Percentiles rank a stretch among this genome's conserved stretches.
These are phyloP conservation scores for Urochloa ruziziensis DNA, from an alignment of 176 grass and related monocot genomes.

Conservation along the genomic window DNA sequence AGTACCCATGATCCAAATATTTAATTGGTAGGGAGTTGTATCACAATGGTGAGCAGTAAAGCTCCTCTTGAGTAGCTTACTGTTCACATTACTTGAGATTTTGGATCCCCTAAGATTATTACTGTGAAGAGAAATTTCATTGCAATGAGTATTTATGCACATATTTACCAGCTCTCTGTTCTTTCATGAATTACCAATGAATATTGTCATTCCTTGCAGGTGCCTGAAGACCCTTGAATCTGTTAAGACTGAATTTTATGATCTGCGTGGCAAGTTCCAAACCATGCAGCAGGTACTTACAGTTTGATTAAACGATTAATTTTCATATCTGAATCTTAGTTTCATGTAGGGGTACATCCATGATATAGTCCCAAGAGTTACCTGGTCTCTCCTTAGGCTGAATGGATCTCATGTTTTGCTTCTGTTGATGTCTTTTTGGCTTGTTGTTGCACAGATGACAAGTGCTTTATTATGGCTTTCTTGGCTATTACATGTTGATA, in stretches of 20 bases:
- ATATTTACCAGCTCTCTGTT: background rate
- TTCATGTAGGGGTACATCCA: background rate
- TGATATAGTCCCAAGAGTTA: background rate
- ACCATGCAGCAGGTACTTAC: conserved; percentile 64
- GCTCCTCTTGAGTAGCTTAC: background rate
- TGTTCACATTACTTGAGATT: background rate
- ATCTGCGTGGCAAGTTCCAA: conserved; percentile 41
- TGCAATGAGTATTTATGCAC: background rate
- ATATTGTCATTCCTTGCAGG: conserved; percentile 44
- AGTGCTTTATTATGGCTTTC: background rate
- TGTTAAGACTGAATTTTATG: conserved; percentile 47
- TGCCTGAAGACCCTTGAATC: conserved; percentile 36
- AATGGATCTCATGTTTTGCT: background rate
- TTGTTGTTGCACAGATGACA: background rate
- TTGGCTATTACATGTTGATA: background rate
- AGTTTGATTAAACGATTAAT: background rate
- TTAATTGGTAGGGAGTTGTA: background rate
- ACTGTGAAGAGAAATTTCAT: background rate
- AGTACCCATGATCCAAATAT: background rate
- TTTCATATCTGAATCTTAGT: background rate
- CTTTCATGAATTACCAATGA: background rate
- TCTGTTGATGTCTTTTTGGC: background rate
- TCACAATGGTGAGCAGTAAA: background rate
- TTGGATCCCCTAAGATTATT: background rate
- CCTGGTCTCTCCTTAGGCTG: background rate